Percentiles rank a stretch among this genome's conserved stretches.
These are phyloP conservation scores for Phialophora macrospora DNA, from an alignment of 2,329 filamentous ascomycete species.

Conservation along the genomic window DNA sequence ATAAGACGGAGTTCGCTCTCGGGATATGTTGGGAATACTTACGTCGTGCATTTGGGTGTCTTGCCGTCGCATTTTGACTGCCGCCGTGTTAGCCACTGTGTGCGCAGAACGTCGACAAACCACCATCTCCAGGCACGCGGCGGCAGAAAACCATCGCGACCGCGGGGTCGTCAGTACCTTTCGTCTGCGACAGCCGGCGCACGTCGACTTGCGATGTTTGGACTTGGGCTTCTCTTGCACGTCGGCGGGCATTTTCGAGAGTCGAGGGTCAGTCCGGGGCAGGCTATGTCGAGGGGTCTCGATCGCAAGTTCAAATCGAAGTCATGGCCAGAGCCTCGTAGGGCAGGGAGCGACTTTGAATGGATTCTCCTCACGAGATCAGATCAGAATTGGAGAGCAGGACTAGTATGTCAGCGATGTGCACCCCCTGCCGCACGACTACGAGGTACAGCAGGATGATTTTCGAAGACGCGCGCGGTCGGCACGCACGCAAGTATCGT, in stretches of 20 bases:
- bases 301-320: conserved; percentile 10
- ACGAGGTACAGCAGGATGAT: conserved; percentile 9
- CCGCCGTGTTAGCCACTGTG: conserved; percentile 24
- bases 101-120: background rate
- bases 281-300: background rate
- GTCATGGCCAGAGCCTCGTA: conserved; percentile 28
- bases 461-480: conserved; percentile 20
- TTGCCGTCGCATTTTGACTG: conserved; percentile 40
- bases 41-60: conserved; percentile 39
- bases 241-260: conserved; percentile 29
- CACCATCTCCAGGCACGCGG: background rate
- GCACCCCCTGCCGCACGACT: conserved; percentile 8
- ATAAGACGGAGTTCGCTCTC: background rate
- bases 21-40: background rate
- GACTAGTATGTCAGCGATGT: conserved; percentile 23
- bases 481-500: conserved; percentile 2
- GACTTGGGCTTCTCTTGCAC: conserved; percentile 35
- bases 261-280: background rate
- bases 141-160: background rate
- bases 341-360: conserved; percentile 21
- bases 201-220: conserved; percentile 39
- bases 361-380: conserved; percentile 26
- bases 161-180: conserved; percentile 31
- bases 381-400: conserved; percentile 22
- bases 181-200: conserved; percentile 38